Conservation (phyloP, 345 rosid genomes). For the Fremontodendron californicum region DNA sequence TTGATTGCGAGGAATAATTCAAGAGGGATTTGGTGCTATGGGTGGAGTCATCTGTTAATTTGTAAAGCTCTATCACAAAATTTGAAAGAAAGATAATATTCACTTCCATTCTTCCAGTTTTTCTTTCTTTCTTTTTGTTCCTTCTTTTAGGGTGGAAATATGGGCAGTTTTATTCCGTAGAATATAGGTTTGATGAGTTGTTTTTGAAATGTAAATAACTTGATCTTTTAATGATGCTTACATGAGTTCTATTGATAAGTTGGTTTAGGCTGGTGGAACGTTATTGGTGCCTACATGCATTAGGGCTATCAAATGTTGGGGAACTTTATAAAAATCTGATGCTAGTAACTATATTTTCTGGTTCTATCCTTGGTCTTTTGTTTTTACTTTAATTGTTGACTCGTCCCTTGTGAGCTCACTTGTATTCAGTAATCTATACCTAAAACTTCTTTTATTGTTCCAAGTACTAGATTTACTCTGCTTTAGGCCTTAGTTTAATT, state of each 20-base stretch:
- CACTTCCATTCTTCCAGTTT: background rate
- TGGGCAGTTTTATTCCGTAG: background rate
- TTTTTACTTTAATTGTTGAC: background rate
- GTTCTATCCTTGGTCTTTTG: background rate
- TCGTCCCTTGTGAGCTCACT: background rate
- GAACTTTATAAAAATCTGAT: background rate
- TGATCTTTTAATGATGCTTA: background rate
- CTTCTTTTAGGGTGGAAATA: background rate
- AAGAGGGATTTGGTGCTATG: background rate
- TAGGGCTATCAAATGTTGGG: background rate
- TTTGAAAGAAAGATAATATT: background rate
- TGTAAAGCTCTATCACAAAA: background rate
- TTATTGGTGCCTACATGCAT: background rate
- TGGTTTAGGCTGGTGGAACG: background rate
- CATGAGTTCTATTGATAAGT: background rate
- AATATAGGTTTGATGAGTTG: background rate
- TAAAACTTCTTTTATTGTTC: background rate
- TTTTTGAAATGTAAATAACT: background rate
- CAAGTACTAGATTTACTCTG: background rate
- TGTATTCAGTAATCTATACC: background rate
- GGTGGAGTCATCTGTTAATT: background rate
- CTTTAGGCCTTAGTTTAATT: background rate
- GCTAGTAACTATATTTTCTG: background rate
- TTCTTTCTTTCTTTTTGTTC: background rate
- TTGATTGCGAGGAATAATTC: no score